Conservation (phyloP, 2,329 filamentous ascomycete genomes). For the Zopfia rhizophila region DNA sequence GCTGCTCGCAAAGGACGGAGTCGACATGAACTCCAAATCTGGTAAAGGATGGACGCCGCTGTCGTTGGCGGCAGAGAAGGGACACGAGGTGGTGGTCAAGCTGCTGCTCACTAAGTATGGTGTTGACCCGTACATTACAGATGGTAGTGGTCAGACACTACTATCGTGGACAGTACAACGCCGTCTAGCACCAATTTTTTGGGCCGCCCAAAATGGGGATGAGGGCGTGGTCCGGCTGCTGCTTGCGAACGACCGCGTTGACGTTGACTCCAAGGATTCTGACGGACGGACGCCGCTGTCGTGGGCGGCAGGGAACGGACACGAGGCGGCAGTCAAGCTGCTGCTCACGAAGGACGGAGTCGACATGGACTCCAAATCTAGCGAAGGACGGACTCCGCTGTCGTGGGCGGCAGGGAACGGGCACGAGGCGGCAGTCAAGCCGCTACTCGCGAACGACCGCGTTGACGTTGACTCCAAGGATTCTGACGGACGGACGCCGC, state of each 20-base stretch:
- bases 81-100: background rate
- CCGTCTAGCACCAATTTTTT: constrained; percentile 1
- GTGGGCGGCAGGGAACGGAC: constrained; percentile 2
- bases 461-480: constrained; percentile 1
- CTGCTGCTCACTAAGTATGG: too few species aligned
- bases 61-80: background rate
- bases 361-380: too few species aligned
- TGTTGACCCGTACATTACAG: too few species aligned
- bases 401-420: constrained; percentile 1
- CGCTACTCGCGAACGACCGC: background rate
- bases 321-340: constrained; percentile 1
- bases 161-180: too few species aligned
- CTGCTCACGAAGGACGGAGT: too few species aligned
- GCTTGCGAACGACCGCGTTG: background rate
- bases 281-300: constrained; percentile 1
- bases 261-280: background rate
- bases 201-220: constrained; percentile 3
- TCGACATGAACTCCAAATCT: too few species aligned
- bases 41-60: background rate
- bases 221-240: constrained; percentile 4
- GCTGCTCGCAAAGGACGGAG: too few species aligned
- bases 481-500: background rate
- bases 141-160: too few species aligned
- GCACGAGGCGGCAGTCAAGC: constrained; percentile 3
- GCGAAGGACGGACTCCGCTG: too few species aligned